Percentiles rank a stretch among this genome's conserved stretches.
Evolutionary conservation across 78 protist genomes (phyloP).

Genomic region (Pelomyxa schiedti): DNA sequence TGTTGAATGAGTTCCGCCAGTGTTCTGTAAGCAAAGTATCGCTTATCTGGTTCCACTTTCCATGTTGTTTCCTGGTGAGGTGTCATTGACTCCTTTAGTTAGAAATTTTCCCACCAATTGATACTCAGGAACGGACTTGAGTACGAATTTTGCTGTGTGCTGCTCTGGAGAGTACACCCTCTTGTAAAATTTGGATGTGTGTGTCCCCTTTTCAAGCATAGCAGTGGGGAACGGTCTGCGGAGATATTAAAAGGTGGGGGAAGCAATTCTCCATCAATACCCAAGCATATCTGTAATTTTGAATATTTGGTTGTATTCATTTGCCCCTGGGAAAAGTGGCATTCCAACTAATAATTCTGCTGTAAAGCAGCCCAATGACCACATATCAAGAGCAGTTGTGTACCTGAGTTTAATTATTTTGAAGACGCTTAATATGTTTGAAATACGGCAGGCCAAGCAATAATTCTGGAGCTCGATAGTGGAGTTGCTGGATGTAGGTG

Average conservation of each 20-base stretch:
- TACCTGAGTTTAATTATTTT: no score
- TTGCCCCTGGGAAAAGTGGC: slow-evolving; percentile 85
- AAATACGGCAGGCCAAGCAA: slow-evolving; percentile 64
- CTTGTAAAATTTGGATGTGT: slow-evolving; percentile 18
- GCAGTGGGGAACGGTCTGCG: slow-evolving; percentile 33
- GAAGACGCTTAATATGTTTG: no score
- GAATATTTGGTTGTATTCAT: slow-evolving; percentile 68
- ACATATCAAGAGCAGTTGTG: slow-evolving; percentile 65
- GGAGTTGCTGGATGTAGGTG: slow-evolving; percentile 83
- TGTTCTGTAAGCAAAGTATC: slow-evolving; percentile 36
- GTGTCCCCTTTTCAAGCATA: slow-evolving; percentile 30
- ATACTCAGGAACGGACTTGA: slow-evolving; percentile 39
- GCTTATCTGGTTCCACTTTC: slow-evolving; percentile 31
- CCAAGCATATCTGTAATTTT: slow-evolving; percentile 62
- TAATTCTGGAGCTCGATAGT: slow-evolving; percentile 92
- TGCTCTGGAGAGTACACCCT: not conserved
- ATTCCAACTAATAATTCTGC: slow-evolving; percentile 77
- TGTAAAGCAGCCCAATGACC: slow-evolving; percentile 71
- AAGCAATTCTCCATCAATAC: no score
- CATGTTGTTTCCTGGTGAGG: slow-evolving; percentile 16
- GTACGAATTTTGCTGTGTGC: not conserved
- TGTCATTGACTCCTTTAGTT: no score
- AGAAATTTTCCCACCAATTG: no score
- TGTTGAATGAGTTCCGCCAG: slow-evolving; percentile 41
- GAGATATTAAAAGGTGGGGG: no score